Conservation (phyloP, 2,329 filamentous ascomycete genomes). For the Hypoxylon sp. region DNA sequence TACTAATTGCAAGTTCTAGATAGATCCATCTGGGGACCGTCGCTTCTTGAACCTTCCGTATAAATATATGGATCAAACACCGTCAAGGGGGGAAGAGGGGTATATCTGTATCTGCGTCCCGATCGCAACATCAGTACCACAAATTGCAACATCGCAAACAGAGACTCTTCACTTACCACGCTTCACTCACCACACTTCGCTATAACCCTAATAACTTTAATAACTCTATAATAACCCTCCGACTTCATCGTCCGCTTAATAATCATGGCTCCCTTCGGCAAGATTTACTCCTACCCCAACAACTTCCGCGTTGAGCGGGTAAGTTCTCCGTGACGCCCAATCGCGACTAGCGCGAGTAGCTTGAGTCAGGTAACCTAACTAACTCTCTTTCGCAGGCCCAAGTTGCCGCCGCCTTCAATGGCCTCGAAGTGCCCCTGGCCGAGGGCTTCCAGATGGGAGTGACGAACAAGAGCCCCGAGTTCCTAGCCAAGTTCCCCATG, state of each 20-base stretch:
- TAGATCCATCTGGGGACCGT: not conserved
- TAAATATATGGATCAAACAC: slow-evolving; percentile 19
- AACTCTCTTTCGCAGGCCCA: slow-evolving; percentile 50
- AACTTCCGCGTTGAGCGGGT: slow-evolving; percentile 59
- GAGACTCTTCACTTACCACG: slow-evolving; percentile 10
- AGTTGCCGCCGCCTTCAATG: slow-evolving; percentile 58
- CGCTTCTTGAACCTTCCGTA: slow-evolving; percentile 20
- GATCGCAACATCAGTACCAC: slow-evolving; percentile 36
- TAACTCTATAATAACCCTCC: not conserved
- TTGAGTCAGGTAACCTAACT: slow-evolving; percentile 21
- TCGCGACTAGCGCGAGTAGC: not conserved
- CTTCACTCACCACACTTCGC: slow-evolving; percentile 4
- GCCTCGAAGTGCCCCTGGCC: slow-evolving; percentile 55
- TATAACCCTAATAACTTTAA: slow-evolving; percentile 1
- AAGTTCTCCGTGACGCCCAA: slow-evolving; percentile 35
- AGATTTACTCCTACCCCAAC: slow-evolving; percentile 57
- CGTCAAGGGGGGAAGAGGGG: slow-evolving; percentile 14
- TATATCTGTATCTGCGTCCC: slow-evolving; percentile 1
- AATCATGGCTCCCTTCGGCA: slow-evolving; percentile 60
- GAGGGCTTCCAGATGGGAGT: slow-evolving; percentile 60
- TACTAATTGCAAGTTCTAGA: slow-evolving; percentile 28
- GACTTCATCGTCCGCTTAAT: slow-evolving; percentile 10
- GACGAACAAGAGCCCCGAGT: slow-evolving; percentile 62
- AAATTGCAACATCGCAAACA: slow-evolving; percentile 40
- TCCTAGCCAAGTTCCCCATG: slow-evolving; percentile 65